Percentiles rank a stretch among this genome's conserved stretches.
phyloP scores from a whole-genome alignment of 495 filamentous ascomycete genomes.

The Aspergillus asperescens region DNA sequence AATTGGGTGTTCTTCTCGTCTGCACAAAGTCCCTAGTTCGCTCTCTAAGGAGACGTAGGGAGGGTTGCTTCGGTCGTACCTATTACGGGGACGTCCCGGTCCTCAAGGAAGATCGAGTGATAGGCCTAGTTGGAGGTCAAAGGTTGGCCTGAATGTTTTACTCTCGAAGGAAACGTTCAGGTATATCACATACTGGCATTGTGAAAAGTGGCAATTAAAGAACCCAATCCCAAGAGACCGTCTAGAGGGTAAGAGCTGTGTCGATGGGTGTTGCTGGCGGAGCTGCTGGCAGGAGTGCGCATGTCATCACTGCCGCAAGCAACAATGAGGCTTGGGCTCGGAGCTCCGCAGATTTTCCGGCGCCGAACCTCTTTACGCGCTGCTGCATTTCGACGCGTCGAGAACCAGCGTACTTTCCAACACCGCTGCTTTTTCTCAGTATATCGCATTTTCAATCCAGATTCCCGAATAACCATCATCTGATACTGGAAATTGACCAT shows the following conservation, averaged over 20 bases:
- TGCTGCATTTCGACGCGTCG: slow-evolving; percentile 32
- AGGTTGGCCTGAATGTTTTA: not conserved
- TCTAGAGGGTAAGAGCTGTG: slow-evolving; percentile 19
- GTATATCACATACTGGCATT: slow-evolving; percentile 46
- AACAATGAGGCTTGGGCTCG: slow-evolving; percentile 5
- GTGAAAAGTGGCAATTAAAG: slow-evolving; percentile 19
- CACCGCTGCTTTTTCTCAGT: not conserved
- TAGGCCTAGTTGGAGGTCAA: slow-evolving; percentile 58
- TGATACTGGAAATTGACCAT: slow-evolving; percentile 15
- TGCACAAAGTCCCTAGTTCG: no score
- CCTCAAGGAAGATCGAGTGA: slow-evolving; percentile 87
- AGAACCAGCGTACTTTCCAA: slow-evolving; percentile 12
- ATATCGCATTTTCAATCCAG: not conserved
- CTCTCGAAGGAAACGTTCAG: not conserved
- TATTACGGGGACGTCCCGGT: slow-evolving; percentile 63
- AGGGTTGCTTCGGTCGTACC: slow-evolving; percentile 36
- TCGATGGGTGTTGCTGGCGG: slow-evolving; percentile 21
- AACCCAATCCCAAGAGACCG: slow-evolving; percentile 18
- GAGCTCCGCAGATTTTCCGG: slow-evolving; percentile 38
- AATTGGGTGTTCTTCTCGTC: not conserved
- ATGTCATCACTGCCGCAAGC: slow-evolving; percentile 36
- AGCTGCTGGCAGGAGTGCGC: slow-evolving; percentile 26
- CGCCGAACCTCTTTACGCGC: slow-evolving; percentile 45
- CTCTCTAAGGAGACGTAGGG: not conserved
- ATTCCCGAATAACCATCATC: not conserved